These are phyloP conservation scores for Dryas alaskensis DNA, from an alignment of 306 rosid genomes.

Conservation along the genomic window DNA sequence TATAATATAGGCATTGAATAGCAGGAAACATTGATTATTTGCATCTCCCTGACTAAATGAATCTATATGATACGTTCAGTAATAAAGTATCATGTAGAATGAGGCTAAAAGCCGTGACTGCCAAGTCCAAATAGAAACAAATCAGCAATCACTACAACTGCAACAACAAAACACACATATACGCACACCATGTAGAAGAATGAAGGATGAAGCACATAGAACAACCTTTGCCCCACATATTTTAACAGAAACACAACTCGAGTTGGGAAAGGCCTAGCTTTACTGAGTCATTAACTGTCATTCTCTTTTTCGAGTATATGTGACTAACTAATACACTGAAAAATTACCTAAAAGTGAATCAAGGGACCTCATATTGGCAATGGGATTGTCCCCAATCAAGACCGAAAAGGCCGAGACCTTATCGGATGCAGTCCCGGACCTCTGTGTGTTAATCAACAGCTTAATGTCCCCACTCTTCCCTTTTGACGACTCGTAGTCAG, in stretches of 20 bases:
- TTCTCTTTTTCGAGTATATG: background rate
- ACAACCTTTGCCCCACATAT: background rate
- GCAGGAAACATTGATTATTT: background rate
- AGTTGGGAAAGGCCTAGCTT: background rate
- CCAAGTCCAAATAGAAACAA: too few relatives aligned
- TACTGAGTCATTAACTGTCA: background rate
- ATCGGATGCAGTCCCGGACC: conserved; percentile 92
- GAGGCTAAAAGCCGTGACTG: too few relatives aligned
- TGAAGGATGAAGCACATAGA: too few relatives aligned
- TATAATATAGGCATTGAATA: background rate
- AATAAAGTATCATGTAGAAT: too few relatives aligned
- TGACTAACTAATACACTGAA: background rate
- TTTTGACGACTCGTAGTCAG: conserved; percentile 72
- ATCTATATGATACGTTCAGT: too few relatives aligned
- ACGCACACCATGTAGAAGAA: too few relatives aligned
- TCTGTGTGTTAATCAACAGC: conserved; percentile 79
- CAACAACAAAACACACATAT: too few relatives aligned
- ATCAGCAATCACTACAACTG: too few relatives aligned
- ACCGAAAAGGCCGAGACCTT: conserved; percentile 91
- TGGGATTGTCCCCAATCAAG: conserved; percentile 78
- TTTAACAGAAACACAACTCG: background rate
- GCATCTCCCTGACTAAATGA: background rate
- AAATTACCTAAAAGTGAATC: conserved; percentile 76
- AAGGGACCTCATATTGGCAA: conserved; percentile 80
- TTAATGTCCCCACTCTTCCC: conserved; percentile 84